Conservation (phyloP, 2,329 filamentous ascomycete species). For the Colletotrichum orbiculare region DNA sequence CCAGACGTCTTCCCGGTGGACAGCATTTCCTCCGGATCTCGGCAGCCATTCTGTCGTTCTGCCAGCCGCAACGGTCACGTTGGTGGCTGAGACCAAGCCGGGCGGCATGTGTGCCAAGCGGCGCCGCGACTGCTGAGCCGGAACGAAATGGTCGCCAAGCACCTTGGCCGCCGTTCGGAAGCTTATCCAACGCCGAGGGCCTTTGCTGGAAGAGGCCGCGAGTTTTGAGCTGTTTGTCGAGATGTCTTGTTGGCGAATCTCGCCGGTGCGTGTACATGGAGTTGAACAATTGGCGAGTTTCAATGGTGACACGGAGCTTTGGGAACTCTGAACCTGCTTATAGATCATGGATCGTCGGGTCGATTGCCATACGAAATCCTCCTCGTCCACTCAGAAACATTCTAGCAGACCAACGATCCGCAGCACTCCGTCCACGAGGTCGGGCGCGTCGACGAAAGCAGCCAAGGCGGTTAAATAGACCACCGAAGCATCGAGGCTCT, state of each 20-base stretch:
- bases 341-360: too few species aligned
- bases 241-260: neutral
- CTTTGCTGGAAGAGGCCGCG: neutral
- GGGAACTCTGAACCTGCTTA: too few species aligned
- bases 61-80: neutral
- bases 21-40: too few species aligned
- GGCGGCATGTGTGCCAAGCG: slow-evolving; percentile 19
- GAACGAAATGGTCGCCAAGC: slow-evolving; percentile 10
- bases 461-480: slow-evolving; percentile 18
- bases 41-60: too few species aligned
- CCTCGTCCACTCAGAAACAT: too few species aligned
- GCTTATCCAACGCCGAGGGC: slow-evolving; percentile 3
- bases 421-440: too few species aligned
- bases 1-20: too few species aligned
- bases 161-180: slow-evolving; percentile 6
- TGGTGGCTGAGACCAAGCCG: slow-evolving; percentile 33
- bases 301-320: too few species aligned
- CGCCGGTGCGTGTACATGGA: too few species aligned
- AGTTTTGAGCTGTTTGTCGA: neutral
- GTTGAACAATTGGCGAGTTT: too few species aligned
- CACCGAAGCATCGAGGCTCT: neutral
- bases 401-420: too few species aligned
- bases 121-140: slow-evolving; percentile 8
- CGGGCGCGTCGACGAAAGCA: neutral
- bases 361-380: neutral